A percentile compares a stretch with the other conserved stretches of the same genome.
phyloP scores from a whole-genome alignment of 106 monocot genomes.

The Platanthera guangdongensis region DNA sequence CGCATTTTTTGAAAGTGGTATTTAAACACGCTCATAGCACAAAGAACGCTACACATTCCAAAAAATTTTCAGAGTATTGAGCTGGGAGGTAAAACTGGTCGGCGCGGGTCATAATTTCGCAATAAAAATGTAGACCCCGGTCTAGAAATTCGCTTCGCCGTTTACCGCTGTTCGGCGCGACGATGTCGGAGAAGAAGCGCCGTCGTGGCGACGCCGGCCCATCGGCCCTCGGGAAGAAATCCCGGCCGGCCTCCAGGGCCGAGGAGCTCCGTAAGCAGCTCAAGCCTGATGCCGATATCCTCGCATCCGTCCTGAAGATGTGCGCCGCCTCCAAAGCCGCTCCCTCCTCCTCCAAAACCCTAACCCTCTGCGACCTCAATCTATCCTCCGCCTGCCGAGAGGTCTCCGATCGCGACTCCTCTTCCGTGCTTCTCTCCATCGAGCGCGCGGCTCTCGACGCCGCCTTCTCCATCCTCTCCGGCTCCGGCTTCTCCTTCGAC shows the following conservation, averaged over 20 bases:
- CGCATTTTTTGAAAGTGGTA: too few species aligned
- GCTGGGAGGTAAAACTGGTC: too few species aligned
- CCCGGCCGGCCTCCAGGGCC: constrained; percentile 25
- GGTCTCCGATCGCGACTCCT: constrained; percentile 38
- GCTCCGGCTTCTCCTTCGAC: constrained; percentile 75
- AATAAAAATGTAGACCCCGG: too few species aligned
- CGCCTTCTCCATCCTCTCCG: constrained; percentile 42
- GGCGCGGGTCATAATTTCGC: too few species aligned
- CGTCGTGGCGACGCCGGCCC: constrained; percentile 28
- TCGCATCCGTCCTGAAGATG: constrained; percentile 43
- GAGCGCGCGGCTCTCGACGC: constrained; percentile 38
- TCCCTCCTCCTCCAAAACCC: constrained; percentile 15
- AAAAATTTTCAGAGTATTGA: too few species aligned
- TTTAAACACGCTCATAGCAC: too few species aligned
- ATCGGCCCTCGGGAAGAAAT: not conserved
- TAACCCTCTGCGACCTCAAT: constrained; percentile 36
- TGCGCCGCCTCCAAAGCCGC: constrained; percentile 17
- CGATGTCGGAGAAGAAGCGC: constrained; percentile 85
- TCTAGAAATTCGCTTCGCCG: too few species aligned
- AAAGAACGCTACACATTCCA: too few species aligned
- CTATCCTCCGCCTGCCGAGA: constrained; percentile 53
- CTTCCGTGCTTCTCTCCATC: constrained; percentile 37
- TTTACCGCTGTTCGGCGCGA: not conserved
- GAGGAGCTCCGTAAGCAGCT: constrained; percentile 46
- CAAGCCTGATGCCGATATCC: constrained; percentile 66